Evolutionary conservation across 768 basidiomycete genomes (phyloP).

Genomic region (Lactifluus echinatus): DNA sequence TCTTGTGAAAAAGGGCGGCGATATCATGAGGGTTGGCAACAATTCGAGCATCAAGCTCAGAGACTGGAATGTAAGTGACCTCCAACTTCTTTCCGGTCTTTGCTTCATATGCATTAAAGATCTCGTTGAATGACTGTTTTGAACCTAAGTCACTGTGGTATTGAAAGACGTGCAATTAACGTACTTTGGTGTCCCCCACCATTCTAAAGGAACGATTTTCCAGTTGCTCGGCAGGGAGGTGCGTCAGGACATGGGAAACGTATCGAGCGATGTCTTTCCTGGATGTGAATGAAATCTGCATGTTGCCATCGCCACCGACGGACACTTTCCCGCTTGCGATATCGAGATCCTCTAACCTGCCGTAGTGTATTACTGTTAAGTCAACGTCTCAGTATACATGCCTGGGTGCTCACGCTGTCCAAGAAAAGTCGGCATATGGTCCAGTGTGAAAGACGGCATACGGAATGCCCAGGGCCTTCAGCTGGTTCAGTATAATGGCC

Average conservation of each 20-base stretch:
- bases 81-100: conserved; percentile 18
- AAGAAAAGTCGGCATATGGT: conserved; percentile 9
- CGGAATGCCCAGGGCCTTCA: conserved; percentile 13
- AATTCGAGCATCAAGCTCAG: no score
- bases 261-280: conserved; percentile 21
- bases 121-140: conserved; percentile 16
- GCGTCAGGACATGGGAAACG: conserved; percentile 18
- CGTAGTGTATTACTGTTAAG: background rate
- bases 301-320: conserved; percentile 17
- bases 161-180: background rate
- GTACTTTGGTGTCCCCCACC: conserved; percentile 11
- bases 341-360: conserved; percentile 11
- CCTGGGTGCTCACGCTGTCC: background rate
- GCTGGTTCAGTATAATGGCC: background rate
- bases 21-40: no score
- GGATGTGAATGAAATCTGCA: conserved; percentile 14
- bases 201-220: conserved; percentile 7
- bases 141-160: background rate
- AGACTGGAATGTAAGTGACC: conserved; percentile 13
- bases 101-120: conserved; percentile 16
- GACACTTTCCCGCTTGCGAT: conserved; percentile 14
- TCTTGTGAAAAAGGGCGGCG: no score
- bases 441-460: conserved; percentile 19
- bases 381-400: background rate
- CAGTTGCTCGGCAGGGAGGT: conserved; percentile 10